Evolutionary conservation across 805 yeast species (phyloP).

Genomic region (Gaillardinia entomophila): DNA sequence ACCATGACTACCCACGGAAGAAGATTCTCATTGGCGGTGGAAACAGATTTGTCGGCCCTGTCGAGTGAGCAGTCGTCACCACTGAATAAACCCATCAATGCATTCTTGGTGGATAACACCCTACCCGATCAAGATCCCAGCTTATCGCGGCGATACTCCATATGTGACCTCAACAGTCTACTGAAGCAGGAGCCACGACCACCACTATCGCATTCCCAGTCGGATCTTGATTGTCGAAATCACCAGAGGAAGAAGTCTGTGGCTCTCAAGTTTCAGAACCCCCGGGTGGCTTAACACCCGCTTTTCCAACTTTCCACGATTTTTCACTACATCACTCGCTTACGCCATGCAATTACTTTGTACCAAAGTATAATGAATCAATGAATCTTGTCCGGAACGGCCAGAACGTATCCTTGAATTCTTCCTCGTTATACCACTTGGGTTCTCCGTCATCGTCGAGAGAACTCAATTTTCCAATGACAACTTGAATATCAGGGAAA

Average conservation of each 20-base stretch:
- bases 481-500: constrained; percentile 62
- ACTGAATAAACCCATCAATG: not conserved
- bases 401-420: constrained; percentile 46
- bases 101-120: not conserved
- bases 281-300: too few relatives aligned
- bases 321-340: too few relatives aligned
- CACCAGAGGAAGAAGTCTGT: constrained; percentile 43
- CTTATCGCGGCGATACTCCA: too few relatives aligned
- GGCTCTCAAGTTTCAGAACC: constrained; percentile 41
- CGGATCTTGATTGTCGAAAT: constrained; percentile 8
- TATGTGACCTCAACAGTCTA: not conserved
- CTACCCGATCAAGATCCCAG: too few relatives aligned
- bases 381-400: constrained; percentile 65
- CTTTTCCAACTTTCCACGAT: too few relatives aligned
- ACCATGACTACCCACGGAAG: not conserved
- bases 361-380: constrained; percentile 76
- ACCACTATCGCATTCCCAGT: too few relatives aligned
- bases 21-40: not conserved
- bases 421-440: constrained; percentile 26
- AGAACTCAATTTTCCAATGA: constrained; percentile 60
- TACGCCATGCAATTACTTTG: too few relatives aligned
- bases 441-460: constrained; percentile 16
- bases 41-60: not conserved
- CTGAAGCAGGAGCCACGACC: not conserved
- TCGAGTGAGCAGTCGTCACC: not conserved